Evolutionary conservation across 352 stramenopile genomes (phyloP).

Genomic region (Blastocystis sp.): DNA sequence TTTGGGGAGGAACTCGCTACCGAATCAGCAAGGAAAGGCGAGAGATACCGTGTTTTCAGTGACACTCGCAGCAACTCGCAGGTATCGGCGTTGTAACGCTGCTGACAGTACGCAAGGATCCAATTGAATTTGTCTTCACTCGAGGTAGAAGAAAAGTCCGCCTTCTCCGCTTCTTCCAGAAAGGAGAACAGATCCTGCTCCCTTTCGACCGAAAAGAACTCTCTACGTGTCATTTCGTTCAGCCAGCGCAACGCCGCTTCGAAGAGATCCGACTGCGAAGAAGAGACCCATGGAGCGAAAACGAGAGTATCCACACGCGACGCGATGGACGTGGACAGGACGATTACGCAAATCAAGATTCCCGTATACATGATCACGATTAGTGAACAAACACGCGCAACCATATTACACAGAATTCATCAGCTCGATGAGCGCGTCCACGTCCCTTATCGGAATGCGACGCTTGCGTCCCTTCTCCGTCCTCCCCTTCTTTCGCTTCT

Average conservation of each 20-base stretch:
- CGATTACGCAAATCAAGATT: background rate
- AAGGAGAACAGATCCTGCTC: background rate
- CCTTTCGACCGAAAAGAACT: constrained; percentile 16
- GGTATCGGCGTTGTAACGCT: background rate
- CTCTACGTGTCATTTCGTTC: constrained; percentile 12
- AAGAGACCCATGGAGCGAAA: constrained; percentile 53
- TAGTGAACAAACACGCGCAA: background rate
- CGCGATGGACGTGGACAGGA: background rate
- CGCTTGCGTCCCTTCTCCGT: background rate
- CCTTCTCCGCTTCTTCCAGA: background rate
- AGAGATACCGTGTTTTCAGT: constrained; percentile 3
- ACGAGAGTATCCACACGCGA: constrained; percentile 41
- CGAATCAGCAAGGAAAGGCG: background rate
- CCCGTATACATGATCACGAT: background rate
- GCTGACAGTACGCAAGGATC: constrained; percentile 15
- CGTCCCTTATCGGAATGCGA: background rate
- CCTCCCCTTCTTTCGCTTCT: background rate
- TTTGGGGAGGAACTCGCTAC: constrained; percentile 51
- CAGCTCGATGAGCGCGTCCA: background rate
- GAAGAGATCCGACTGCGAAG: constrained; percentile 1
- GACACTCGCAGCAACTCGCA: constrained; percentile 49
- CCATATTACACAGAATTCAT: background rate
- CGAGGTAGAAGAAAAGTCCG: background rate
- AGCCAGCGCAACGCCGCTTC: constrained; percentile 7
- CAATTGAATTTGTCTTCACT: background rate